Percentiles rank a stretch among this genome's conserved stretches.
Evolutionary conservation across 257 asterid genomes (phyloP).

Genomic region (Solanum ossicruentum): DNA sequence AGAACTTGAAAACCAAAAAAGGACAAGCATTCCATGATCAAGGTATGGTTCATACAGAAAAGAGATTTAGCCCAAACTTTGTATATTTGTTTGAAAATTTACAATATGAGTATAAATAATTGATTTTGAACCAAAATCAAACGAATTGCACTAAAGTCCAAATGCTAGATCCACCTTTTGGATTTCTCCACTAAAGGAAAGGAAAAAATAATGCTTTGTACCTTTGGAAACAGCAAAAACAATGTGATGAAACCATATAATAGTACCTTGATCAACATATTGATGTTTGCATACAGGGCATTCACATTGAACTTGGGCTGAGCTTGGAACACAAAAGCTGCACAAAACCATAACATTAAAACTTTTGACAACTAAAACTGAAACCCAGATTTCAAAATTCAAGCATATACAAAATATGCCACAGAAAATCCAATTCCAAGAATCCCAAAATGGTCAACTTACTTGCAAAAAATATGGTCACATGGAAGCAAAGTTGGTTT

Average conservation of each 20-base stretch:
- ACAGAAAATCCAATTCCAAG: not conserved
- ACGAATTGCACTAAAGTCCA: not conserved
- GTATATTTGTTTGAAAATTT: not conserved
- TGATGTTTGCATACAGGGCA: slow-evolving; percentile 61
- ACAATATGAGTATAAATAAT: not conserved
- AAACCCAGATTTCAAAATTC: not conserved
- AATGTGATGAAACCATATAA: not conserved
- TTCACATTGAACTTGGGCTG: slow-evolving; percentile 18
- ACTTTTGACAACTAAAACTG: not conserved
- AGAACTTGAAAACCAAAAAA: not conserved
- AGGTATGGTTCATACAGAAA: not conserved
- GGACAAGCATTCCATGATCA: not conserved
- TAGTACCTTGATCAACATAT: slow-evolving; percentile 36
- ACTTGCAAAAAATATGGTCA: slow-evolving; percentile 82
- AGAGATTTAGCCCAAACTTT: not conserved
- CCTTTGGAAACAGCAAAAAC: not conserved
- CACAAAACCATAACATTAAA: not conserved
- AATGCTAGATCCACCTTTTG: too few species aligned
- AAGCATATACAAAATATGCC: not conserved
- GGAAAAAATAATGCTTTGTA: not conserved
- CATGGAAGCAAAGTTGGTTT: slow-evolving; percentile 81
- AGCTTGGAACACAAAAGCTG: slow-evolving; percentile 42
- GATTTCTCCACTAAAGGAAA: too few species aligned
- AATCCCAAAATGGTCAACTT: slow-evolving; percentile 7
- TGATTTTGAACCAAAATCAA: not conserved